These are phyloP conservation scores for Hemileccinum impolitum DNA, from an alignment of 768 basidiomycete species.

Conservation along the genomic window DNA sequence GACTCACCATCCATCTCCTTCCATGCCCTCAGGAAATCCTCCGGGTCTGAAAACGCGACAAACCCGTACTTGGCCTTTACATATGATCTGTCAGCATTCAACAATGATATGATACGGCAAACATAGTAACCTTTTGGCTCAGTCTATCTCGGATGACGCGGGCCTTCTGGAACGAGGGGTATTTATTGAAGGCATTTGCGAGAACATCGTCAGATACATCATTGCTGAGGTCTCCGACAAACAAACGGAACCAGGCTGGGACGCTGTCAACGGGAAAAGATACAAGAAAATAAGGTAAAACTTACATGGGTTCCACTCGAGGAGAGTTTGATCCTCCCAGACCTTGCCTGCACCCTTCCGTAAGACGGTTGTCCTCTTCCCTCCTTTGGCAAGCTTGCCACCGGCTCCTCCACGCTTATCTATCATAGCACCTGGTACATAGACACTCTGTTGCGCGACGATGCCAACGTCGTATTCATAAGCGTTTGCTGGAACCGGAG, in stretches of 20 bases:
- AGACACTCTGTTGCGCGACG: slow-evolving; percentile 86
- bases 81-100: slow-evolving; percentile 5
- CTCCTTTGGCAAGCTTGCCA: slow-evolving; percentile 83
- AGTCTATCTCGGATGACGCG: slow-evolving; percentile 93
- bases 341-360: slow-evolving; percentile 94
- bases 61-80: slow-evolving; percentile 92
- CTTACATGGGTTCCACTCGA: slow-evolving; percentile 97
- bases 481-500: slow-evolving; percentile 84
- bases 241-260: slow-evolving; percentile 93
- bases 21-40: slow-evolving; percentile 98
- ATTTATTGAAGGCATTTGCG: slow-evolving; percentile 89
- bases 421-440: slow-evolving; percentile 88
- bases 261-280: slow-evolving; percentile 3
- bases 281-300: slow-evolving; percentile 8
- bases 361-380: slow-evolving; percentile 90
- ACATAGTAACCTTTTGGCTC: slow-evolving; percentile 77
- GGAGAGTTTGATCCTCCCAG: slow-evolving; percentile 96
- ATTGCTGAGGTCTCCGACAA: slow-evolving; percentile 97
- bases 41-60: slow-evolving; percentile 96
- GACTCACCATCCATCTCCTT: slow-evolving; percentile 96
- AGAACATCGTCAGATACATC: slow-evolving; percentile 97
- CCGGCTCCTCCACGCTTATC: slow-evolving; percentile 85
- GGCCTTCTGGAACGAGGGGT: slow-evolving; percentile 90
- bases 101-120: background rate
- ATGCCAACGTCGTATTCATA: slow-evolving; percentile 93